Evolutionary conservation across 768 basidiomycete species (phyloP), one percentile per base, ranked within the genome.

Genomic region (Rubroboletus pulcherrimus): DNA sequence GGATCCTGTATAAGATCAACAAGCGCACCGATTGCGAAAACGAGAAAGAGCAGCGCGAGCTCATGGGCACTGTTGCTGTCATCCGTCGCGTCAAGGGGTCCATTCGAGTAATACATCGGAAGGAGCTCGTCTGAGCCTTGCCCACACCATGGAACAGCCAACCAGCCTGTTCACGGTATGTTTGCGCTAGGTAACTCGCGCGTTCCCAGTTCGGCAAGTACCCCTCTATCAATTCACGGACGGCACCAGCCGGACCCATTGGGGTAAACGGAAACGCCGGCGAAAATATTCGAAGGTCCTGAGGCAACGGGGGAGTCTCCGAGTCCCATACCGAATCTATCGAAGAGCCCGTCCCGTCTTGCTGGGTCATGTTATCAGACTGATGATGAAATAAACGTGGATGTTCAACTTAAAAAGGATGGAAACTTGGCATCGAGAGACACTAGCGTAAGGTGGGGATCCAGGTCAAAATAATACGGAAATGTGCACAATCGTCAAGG

Each of bases 241-340:
- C 75, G 30, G 75, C 75, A 8, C 68, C 59, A 2, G 78, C 63
- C 5, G 77, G 68, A 19, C 83, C 84, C 60, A 81, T 68, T 19
- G 85, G 85, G 0, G 82, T 84, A 65, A 87, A 83, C 0, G 85
- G 86, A 65, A 87, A 88, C 21, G 79, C 71, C 39, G 75, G 77
- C 5, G 85, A 82, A 67, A 87, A 85, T 58, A 78, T 75, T 15
- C 75, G 65, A 42, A 72, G 55, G 34, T 67, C 71, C 46, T 68
- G 71, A 9, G 68, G 64, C 9, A 72, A 55, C 10, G 67, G 60
- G 7, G 74, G 69, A 11, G 64, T 67, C 49, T 63, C 66, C 3
- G 67, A 63, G 51, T 67, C 66, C 12, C 66, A 63, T 29, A 53
- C 34, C 10, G 71, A 72, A 44, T 70, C 64, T 0, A 63, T 37